Percentiles rank a stretch among this genome's conserved stretches.
phyloP scores from a whole-genome alignment of 805 yeast genomes.

The Zygosaccharomyces bailii region DNA sequence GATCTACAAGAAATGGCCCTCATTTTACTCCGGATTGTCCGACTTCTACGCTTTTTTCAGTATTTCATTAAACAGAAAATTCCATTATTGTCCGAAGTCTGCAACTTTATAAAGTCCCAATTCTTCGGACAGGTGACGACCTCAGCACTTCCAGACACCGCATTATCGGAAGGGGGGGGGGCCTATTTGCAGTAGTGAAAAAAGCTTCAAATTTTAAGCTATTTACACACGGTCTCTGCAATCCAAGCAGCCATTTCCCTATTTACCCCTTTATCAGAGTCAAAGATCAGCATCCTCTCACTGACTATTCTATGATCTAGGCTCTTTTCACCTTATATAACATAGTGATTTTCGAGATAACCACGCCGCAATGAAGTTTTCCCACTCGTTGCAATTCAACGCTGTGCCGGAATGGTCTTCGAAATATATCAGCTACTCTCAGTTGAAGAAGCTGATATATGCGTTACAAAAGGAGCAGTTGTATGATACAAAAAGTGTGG shows the following conservation, averaged over 20 bases:
- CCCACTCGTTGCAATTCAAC: constrained; percentile 91
- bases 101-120: too few species aligned
- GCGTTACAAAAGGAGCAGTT: constrained; percentile 65
- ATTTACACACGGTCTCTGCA: not conserved
- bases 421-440: constrained; percentile 84
- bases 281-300: not conserved
- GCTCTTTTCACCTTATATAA: not conserved
- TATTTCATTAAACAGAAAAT: too few species aligned
- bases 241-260: not conserved
- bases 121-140: too few species aligned
- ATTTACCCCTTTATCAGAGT: not conserved
- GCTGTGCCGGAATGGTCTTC: constrained; percentile 99
- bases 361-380: constrained; percentile 69
- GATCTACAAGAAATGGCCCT: too few species aligned
- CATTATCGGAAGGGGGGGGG: too few species aligned
- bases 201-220: not conserved
- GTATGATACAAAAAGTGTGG: constrained; percentile 17
- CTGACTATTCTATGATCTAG: not conserved
- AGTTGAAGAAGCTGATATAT: constrained; percentile 80
- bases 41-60: too few species aligned
- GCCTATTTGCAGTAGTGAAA: not conserved
- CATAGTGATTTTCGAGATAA: not conserved
- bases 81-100: too few species aligned
- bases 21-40: too few species aligned
- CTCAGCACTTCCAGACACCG: too few species aligned